These are phyloP conservation scores for Trypanosoma lewisi DNA, from an alignment of 208 protist genomes.

Conservation along the genomic window DNA sequence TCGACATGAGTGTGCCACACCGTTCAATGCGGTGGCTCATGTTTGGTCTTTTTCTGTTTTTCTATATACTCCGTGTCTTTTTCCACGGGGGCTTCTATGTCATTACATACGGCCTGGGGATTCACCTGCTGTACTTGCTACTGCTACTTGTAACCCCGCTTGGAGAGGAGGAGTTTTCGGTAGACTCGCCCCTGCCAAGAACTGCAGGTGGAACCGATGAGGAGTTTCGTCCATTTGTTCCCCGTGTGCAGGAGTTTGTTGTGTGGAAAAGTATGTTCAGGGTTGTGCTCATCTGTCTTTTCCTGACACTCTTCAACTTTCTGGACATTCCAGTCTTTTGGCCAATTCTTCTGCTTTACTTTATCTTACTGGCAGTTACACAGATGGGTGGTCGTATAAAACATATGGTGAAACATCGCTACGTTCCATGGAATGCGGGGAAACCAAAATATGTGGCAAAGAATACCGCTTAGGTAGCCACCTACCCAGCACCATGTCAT, in stretches of 20 bases:
- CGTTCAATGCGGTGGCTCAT: conserved; percentile 65
- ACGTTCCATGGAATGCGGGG: conserved; percentile 87
- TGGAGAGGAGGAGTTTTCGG: conserved; percentile 67
- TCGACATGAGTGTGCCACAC: conserved; percentile 76
- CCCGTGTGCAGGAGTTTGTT: conserved; percentile 95
- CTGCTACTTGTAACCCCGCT: conserved; percentile 95
- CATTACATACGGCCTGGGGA: conserved; percentile 95
- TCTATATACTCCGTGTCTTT: conserved; percentile 79
- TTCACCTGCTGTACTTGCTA: conserved; percentile 96
- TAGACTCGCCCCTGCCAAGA: conserved; percentile 59
- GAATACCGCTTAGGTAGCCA: conserved; percentile 17
- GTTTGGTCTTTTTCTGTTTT: conserved; percentile 58
- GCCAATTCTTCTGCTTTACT: conserved; percentile 98
- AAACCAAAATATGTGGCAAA: conserved; percentile 88
- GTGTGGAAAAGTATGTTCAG: conserved; percentile 93
- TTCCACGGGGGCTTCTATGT: conserved; percentile 93
- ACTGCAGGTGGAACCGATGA: conserved; percentile 33
- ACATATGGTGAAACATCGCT: conserved; percentile 97
- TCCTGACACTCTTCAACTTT: conserved; percentile 91
- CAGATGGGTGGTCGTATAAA: conserved; percentile 95
- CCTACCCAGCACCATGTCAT: too few relatives aligned
- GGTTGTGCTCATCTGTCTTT: conserved; percentile 82
- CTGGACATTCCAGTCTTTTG: conserved; percentile 98
- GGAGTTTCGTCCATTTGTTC: conserved; percentile 95
- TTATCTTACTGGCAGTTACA: conserved; percentile 90